These are phyloP conservation scores for Coelastrella sp. DNA, from an alignment of 139 green algal species.

Conservation along the genomic window DNA sequence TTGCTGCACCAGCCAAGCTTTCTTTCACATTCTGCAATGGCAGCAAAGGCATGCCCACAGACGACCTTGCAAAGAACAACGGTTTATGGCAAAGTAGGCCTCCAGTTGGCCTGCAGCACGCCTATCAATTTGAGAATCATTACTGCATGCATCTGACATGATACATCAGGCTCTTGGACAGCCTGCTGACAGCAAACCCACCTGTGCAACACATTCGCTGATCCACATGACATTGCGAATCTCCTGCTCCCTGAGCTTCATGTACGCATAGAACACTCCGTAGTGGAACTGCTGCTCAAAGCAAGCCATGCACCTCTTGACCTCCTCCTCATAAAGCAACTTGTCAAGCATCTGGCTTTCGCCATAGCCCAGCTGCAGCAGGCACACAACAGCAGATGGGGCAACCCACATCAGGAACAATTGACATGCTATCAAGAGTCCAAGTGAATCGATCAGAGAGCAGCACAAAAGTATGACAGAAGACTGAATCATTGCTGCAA, in stretches of 20 bases:
- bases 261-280: constrained; percentile 91
- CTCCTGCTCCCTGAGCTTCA: constrained; percentile 93
- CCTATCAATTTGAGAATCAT: neutral
- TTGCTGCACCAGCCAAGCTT: too few relatives aligned
- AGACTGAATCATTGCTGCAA: too few relatives aligned
- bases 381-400: neutral
- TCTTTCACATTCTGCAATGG: too few relatives aligned
- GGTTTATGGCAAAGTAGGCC: too few relatives aligned
- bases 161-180: neutral
- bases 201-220: constrained; percentile 87
- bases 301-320: constrained; percentile 74
- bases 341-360: constrained; percentile 95
- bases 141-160: neutral
- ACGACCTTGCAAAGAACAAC: too few relatives aligned
- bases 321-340: constrained; percentile 96
- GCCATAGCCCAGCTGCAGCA: constrained; percentile 83
- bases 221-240: constrained; percentile 98
- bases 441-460: too few relatives aligned
- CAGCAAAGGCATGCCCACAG: too few relatives aligned
- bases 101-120: too few relatives aligned
- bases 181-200: neutral
- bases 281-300: constrained; percentile 96
- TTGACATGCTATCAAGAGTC: too few relatives aligned
- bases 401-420: too few relatives aligned
- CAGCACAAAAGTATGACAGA: too few relatives aligned